A percentile compares a stretch with the other conserved stretches of the same genome.
Evolutionary conservation across 2,329 filamentous ascomycete genomes (phyloP).

Genomic region (Calonectria hawksworthii): DNA sequence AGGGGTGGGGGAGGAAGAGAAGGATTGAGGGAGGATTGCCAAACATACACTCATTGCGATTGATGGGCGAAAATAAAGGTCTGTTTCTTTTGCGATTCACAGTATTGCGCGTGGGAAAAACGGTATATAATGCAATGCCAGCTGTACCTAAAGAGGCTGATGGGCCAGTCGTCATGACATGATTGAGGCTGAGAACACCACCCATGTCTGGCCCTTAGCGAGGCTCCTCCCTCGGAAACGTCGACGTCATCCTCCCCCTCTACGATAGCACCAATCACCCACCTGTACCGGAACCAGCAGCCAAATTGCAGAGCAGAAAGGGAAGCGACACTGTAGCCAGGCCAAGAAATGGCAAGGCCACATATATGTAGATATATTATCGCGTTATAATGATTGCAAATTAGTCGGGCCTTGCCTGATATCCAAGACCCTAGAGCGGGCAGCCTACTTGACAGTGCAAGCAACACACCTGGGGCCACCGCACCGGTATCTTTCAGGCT

Average conservation of each 20-base stretch:
- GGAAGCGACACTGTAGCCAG: not conserved
- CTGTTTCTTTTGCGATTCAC: not conserved
- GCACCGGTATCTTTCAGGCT: not conserved
- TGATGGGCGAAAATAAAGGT: not conserved
- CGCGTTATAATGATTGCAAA: not conserved
- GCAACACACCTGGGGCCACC: not conserved
- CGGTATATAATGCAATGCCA: not conserved
- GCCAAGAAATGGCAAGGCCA: not conserved
- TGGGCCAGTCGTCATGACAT: not conserved
- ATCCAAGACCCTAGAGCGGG: not conserved
- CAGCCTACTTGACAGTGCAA: not conserved
- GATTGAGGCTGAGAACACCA: slow-evolving; percentile 6
- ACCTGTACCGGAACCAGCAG: not conserved
- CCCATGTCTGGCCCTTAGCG: not conserved
- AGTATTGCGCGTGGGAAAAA: not conserved
- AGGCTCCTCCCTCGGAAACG: not conserved
- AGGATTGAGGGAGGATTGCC: not conserved
- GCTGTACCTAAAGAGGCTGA: not conserved
- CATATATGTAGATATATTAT: not conserved
- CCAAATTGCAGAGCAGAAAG: not conserved
- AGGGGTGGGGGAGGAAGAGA: too few species aligned
- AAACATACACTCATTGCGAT: slow-evolving; percentile 39
- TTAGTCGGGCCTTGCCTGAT: not conserved
- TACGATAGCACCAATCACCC: not conserved
- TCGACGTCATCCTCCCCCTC: not conserved